phyloP scores from a whole-genome alignment of 164 flowering plant species.

The Protea cynaroides region DNA sequence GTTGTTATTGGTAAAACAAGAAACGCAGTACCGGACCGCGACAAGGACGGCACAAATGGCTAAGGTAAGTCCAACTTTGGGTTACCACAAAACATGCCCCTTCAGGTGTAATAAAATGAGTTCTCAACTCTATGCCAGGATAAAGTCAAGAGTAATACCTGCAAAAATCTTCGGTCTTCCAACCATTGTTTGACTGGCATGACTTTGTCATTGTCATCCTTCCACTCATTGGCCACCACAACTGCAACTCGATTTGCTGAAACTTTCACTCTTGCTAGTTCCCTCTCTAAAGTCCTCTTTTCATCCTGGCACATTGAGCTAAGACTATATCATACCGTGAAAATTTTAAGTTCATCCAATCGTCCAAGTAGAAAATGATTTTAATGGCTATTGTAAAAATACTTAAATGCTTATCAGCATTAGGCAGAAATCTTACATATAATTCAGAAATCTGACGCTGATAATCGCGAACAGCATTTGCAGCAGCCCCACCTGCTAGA shows the following conservation, averaged over 20 bases:
- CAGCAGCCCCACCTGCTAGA: conserved; percentile 71
- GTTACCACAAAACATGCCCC: too few species aligned
- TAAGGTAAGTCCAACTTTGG: too few species aligned
- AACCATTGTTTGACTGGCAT: conserved; percentile 36
- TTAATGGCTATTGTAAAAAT: not conserved
- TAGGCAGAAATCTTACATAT: conserved; percentile 29
- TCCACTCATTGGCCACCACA: conserved; percentile 82
- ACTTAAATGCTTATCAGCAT: not conserved
- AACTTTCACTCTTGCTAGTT: conserved; percentile 65
- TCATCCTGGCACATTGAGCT: conserved; percentile 51
- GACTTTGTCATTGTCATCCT: conserved; percentile 71
- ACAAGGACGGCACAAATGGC: too few species aligned
- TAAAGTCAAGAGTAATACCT: conserved; percentile 30
- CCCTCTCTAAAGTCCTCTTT: conserved; percentile 70
- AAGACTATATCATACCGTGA: not conserved
- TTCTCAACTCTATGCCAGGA: too few species aligned
- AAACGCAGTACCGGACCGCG: too few species aligned
- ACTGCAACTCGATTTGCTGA: conserved; percentile 69
- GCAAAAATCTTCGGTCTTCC: conserved; percentile 67
- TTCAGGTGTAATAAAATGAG: too few species aligned
- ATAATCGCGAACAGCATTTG: conserved; percentile 68
- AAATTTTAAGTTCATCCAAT: too few species aligned
- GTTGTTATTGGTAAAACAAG: too few species aligned
- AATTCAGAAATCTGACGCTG: conserved; percentile 63
- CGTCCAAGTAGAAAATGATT: too few species aligned